Base-by-base conservation (phyloP, 2,329 filamentous ascomycete genomes). In the Talaromyces piceae region DNA sequence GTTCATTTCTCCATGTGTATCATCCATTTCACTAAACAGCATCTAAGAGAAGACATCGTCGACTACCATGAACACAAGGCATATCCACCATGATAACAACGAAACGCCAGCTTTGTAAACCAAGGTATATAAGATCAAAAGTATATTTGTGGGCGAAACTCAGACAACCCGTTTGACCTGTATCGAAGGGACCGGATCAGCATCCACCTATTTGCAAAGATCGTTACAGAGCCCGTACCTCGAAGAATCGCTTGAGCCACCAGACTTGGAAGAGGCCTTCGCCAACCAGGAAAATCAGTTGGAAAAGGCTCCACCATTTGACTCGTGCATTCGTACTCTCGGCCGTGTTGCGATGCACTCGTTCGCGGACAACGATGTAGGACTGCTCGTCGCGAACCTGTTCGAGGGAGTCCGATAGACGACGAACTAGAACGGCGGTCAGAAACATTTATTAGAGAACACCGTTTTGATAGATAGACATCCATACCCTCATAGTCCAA, bases 281-380 rank as follows among this genome's bases (percentile, higher is more conserved):
- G 63, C 87, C 90, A 59, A 94, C 78, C 57, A 98, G 81, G 47
- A 97, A 84, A 51, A 83, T 80, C 58, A 98, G 83, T 73, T 98
- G 91, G 73, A 97, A 97, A 62, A 97, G 81, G 72, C 93, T 96
- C 93, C 93, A 98, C 93, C 93, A 98, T 78, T 98, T 98, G 69
- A 98, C 93, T 59, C 93, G 82, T 61, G 83, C 81, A 73, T 98
- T 98, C 64, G 93, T 98, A 80, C 91, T 96, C 77, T 98, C 93
- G 58, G 93, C 93, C 8, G 93, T 98, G 77, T 98, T 98, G 68
- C 93, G 83, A 79, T 98, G 93, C 61, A 88, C 95, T 65, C 93
- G 82, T 76, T 98, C 93, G 62, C 93, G 87, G 53, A 97, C 76
- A 56, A 98, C 84, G 65, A 98, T 97, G 76, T 98, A 98, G 61